These are phyloP conservation scores for Onygena corvina DNA, from an alignment of 2,329 filamentous ascomycete species.

Conservation along the genomic window DNA sequence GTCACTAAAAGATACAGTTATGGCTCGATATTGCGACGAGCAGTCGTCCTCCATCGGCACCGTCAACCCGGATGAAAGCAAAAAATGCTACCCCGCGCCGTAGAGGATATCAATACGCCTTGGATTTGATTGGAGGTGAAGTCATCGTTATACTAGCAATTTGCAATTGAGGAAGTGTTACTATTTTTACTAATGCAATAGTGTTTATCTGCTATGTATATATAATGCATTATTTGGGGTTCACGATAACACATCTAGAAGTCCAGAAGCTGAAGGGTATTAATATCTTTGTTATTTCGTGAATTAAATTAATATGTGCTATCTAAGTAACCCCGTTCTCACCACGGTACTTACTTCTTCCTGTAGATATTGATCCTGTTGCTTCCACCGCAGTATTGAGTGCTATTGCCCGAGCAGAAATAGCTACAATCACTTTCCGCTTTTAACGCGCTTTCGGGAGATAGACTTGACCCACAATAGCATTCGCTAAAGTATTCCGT, in stretches of 20 bases:
- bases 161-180: no score
- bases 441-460: conserved; percentile 7
- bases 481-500: conserved; percentile 14
- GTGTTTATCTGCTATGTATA: no score
- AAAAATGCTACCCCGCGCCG: conserved; percentile 7
- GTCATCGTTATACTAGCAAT: no score
- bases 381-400: conserved; percentile 12
- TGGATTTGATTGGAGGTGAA: no score
- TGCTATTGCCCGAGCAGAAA: conserved; percentile 13
- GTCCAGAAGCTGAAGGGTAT: no score
- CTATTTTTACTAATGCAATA: no score
- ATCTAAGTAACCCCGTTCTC: no score
- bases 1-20: conserved; percentile 16
- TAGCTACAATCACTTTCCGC: conserved; percentile 12
- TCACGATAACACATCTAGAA: no score
- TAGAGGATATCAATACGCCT: background rate
- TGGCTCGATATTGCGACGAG: conserved; percentile 18
- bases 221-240: no score
- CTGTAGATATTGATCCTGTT: conserved; percentile 12
- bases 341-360: background rate
- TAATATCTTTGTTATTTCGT: no score
- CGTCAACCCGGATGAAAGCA: conserved; percentile 11
- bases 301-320: no score
- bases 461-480: conserved; percentile 11
- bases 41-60: conserved; percentile 16